A percentile compares a stretch with the other conserved stretches of the same genome.
phyloP scores from a whole-genome alignment of 768 basidiomycete species.

The Naganishia antarctica region DNA sequence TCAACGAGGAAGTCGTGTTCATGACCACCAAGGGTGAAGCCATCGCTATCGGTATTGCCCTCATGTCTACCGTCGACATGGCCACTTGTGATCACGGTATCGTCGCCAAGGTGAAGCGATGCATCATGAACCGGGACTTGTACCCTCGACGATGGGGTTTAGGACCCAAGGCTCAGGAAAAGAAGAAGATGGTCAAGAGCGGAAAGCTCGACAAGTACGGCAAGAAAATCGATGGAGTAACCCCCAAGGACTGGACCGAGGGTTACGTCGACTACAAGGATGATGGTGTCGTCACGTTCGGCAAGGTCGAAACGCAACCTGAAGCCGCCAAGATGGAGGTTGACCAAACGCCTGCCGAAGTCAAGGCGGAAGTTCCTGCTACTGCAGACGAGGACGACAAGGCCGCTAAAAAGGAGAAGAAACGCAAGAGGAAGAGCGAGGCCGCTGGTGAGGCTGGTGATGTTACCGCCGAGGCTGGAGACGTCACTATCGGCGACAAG shows the following conservation, averaged over 20 bases:
- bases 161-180: constrained; percentile 92
- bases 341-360: constrained; percentile 34
- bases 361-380: constrained; percentile 30
- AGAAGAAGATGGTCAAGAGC: constrained; percentile 98
- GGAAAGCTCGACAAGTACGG: constrained; percentile 95
- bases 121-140: constrained; percentile 97
- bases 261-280: constrained; percentile 91
- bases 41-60: constrained; percentile 87
- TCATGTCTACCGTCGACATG: constrained; percentile 98
- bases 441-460: constrained; percentile 31
- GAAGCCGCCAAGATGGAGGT: constrained; percentile 34
- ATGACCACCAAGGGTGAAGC: constrained; percentile 99
- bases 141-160: constrained; percentile 98
- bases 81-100: constrained; percentile 98
- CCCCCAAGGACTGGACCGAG: constrained; percentile 82
- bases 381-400: constrained; percentile 29
- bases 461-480: constrained; percentile 30
- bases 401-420: constrained; percentile 53
- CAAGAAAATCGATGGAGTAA: constrained; percentile 76
- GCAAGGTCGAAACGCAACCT: constrained; percentile 33
- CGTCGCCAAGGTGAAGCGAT: constrained; percentile 97
- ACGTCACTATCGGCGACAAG: constrained; percentile 37
- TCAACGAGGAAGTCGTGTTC: constrained; percentile 91
- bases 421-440: constrained; percentile 40
- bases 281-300: constrained; percentile 51